These are phyloP conservation scores for Globisporangium takayamanum DNA, from an alignment of 352 stramenopile genomes.

Conservation along the genomic window DNA sequence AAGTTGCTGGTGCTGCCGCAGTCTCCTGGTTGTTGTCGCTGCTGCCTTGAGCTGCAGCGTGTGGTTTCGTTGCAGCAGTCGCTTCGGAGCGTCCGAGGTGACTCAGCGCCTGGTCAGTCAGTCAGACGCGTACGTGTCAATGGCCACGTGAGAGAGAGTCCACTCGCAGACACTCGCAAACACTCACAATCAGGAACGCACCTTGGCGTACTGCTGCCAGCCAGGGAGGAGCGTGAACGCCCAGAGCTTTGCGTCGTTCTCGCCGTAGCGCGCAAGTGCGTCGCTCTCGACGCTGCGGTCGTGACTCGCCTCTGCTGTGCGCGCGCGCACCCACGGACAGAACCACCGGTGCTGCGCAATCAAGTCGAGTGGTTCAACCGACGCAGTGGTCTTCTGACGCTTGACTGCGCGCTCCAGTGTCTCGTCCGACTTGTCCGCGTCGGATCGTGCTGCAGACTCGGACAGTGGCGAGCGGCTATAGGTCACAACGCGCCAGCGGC, in stretches of 20 bases:
- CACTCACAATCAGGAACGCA: neutral
- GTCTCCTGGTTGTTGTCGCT: neutral
- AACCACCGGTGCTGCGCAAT: slow-evolving; percentile 46
- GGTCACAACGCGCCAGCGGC: slow-evolving; percentile 21
- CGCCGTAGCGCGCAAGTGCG: slow-evolving; percentile 6
- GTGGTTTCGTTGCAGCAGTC: no score
- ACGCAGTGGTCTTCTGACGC: slow-evolving; percentile 16
- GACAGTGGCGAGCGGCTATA: neutral
- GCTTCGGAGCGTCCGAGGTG: no score
- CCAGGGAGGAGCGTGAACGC: slow-evolving; percentile 21
- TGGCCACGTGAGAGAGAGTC: neutral
- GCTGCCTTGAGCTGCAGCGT: neutral
- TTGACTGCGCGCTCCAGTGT: slow-evolving; percentile 18
- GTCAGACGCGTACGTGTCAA: neutral
- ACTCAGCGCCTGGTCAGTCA: neutral
- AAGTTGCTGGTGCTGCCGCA: neutral
- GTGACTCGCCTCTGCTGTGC: slow-evolving; percentile 4
- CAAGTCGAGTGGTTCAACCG: slow-evolving; percentile 10
- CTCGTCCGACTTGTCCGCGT: slow-evolving; percentile 12
- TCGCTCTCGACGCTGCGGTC: slow-evolving; percentile 5
- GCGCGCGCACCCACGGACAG: slow-evolving; percentile 41
- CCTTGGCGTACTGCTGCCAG: slow-evolving; percentile 24
- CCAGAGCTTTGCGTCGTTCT: slow-evolving; percentile 13
- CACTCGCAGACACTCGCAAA: no score
- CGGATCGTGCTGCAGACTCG: neutral